Base-by-base conservation (phyloP, 1,284 basidiomycete genomes). In the Malassezia cuniculi region DNA sequence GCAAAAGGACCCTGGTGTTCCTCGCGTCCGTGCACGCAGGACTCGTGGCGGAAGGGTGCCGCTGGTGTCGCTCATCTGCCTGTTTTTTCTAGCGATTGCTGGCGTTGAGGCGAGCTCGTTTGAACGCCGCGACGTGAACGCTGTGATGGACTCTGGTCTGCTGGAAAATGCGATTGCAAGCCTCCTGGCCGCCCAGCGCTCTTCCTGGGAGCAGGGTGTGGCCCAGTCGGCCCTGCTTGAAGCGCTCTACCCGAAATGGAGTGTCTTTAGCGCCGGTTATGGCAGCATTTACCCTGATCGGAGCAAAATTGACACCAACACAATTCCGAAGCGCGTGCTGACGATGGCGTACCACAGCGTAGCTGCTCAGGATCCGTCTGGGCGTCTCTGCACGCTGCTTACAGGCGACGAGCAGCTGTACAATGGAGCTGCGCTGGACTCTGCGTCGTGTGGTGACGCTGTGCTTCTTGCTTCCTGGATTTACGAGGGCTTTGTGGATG, bases 171-270 rank as follows among this genome's bases (percentile, higher is more conserved):
- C 58, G 8, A 47, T 47, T 25, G 41, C 47, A 34, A 50, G 54
- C 30, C 48, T 66, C 41, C 33, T 58, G 14, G 39, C 46, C 4
- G 41, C 50, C 7, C 62, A 57, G 34, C 52, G 62, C 10, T 52
- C 62, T 7, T 48, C 56, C 2, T 66, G 62, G 62, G 62, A 62
- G 36, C 60, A 66, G 27, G 62, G 62, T n/a, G 52, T 46, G 5
- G 39, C 48, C 8, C 59, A 61, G 31, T 46, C 53, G 1, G 56
- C 60, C n/a, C 29, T 66, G 20, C 50, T 61, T n/a, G 62, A 66
- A 33, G 47, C 53, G 36, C 48, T 48, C 24, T 50, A 36, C 25
- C 53, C 54, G 4, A 29, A 43, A 5, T 63, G 55, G 54, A 48
- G 49, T 5, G 51, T 60, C 14, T 65, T 60, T 34, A 38, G 47